Evolutionary conservation across 106 monocot species (phyloP), one percentile per base, ranked within the genome.

Genomic region (Ottelia alismoides): DNA sequence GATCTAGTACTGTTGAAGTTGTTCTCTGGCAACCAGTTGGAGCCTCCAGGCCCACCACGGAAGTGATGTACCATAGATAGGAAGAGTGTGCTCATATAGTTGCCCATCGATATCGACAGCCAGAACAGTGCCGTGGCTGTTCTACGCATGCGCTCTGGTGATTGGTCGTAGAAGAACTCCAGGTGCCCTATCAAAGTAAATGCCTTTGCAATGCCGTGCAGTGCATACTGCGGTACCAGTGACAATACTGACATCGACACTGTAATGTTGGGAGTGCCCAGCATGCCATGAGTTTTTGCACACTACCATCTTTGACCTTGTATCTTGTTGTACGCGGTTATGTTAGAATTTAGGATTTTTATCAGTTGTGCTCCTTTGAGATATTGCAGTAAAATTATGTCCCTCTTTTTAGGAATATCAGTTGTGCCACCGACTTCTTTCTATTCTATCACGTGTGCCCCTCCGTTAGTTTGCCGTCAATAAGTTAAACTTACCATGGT

Each of bases 1-100:
- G 51, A 93, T 49, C 80, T 83, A 92, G 32, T 92, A 87, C 31
- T 51, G 55, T 87, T 77, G 45, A 87, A 32, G 51, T 89, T 72
- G 31, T 67, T 23, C 24, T 61, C 64, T 22, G 56, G 20, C 0
- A 83, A 28, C 83, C 78, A 78, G 30, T 63, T 67, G 10, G 40
- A 16, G 16, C 40, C 16, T 16, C 40, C 40, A 7, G 10, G 10
- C 40, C 65, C 70, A 6, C 53, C 56, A 0, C 71, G 74, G 2
- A 57, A 26, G 7, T 16, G 23, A 1, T 9, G 25, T 44, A 62
- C 69, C 43, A 70, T 6, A 4, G 46, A 44, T 11, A 70, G 54
- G 32, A 70, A 18, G 19, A 61, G 11, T 20, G 49, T 54, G 53
- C 69, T 70, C 0, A 61, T 12, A 30, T 47, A 70, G 69, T 30